Conservation (phyloP, 2,329 filamentous ascomycete genomes). For the Nothopassalora personata region DNA sequence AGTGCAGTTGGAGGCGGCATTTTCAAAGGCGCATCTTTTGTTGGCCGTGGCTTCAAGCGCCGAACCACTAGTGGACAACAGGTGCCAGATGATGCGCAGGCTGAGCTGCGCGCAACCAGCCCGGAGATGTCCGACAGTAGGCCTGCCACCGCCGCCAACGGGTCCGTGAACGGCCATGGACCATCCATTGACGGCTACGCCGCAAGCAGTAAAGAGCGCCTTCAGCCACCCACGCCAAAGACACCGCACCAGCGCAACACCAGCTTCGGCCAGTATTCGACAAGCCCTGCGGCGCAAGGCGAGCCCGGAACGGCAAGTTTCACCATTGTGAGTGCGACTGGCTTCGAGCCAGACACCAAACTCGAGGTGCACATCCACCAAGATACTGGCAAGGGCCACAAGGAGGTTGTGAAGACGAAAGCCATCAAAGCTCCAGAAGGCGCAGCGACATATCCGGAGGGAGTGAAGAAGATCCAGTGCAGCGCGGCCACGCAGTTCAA, state of each 20-base stretch:
- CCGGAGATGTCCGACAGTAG: slow-evolving; percentile 26
- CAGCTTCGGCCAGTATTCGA: slow-evolving; percentile 37
- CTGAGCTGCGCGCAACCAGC: slow-evolving; percentile 25
- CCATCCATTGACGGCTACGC: slow-evolving; percentile 22
- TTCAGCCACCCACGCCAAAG: slow-evolving; percentile 18
- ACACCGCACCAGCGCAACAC: slow-evolving; percentile 43
- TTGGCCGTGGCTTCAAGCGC: slow-evolving; percentile 75
- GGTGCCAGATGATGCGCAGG: slow-evolving; percentile 27
- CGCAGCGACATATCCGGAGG: slow-evolving; percentile 59
- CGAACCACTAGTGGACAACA: slow-evolving; percentile 56
- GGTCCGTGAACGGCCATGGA: slow-evolving; percentile 10
- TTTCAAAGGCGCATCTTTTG: slow-evolving; percentile 82
- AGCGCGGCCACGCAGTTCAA: slow-evolving; percentile 81
- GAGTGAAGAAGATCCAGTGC: slow-evolving; percentile 59
- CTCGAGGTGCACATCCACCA: slow-evolving; percentile 33
- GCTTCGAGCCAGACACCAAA: slow-evolving; percentile 54
- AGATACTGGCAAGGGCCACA: slow-evolving; percentile 55
- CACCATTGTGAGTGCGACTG: slow-evolving; percentile 70
- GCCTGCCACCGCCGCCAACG: slow-evolving; percentile 18
- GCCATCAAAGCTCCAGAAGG: slow-evolving; percentile 70
- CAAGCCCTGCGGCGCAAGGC: slow-evolving; percentile 29
- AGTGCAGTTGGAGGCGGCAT: slow-evolving; percentile 70
- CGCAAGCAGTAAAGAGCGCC: slow-evolving; percentile 16
- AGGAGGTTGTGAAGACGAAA: slow-evolving; percentile 87
- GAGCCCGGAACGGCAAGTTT: slow-evolving; percentile 74